Base-by-base conservation (phyloP, 306 rosid species). In the Vigna nakashimae region DNA sequence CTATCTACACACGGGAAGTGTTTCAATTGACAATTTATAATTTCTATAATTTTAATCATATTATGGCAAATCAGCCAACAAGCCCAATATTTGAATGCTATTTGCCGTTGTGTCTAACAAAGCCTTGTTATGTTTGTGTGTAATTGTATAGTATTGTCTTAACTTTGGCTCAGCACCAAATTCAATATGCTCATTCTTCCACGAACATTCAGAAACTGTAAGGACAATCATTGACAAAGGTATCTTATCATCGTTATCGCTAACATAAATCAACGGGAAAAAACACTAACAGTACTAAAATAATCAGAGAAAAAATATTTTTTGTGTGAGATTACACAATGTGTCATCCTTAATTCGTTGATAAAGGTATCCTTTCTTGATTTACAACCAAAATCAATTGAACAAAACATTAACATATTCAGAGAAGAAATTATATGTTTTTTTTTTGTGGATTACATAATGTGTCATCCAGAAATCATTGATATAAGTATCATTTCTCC, bases 331-430 rank as follows among this genome's bases (percentile, higher is more conserved):
- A 42, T 42, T 42, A 9, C 3, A 42, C 9, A 42, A 42, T 42
- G 12, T 42, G 46, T 0, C 46, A 42, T 42, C 46, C 46, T 42
- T 42, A 9, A 42, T 9, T 40, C 0, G 9, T 2, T 42, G 46
- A 3, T 9, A 42, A 42, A 42, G 45, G 45, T 55, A 43, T 49
- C 1, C 11, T 28, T 11, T 12, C 15, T 45, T 56, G 17, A 13
- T 49, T 42, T 72, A 73, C 48, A 26, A 18, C 55, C 30, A 57
- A 74, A 76, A 52, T 16, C 52, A 67, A 63, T 38, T 24, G 42
- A 65, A n/a, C 49, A 36, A 63, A 58, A 57, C 26, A 22, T 14
- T 22, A 62, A 63, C 56, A 40, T 12, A 13, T 11, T 9, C 28
- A 9, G 20, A 48, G 34, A 26, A 24, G 17, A 51, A 40, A 72